A percentile compares a stretch with the other conserved stretches of the same genome.
Evolutionary conservation across 2,329 filamentous ascomycete species (phyloP).

Genomic region (Fusarium hainanense): DNA sequence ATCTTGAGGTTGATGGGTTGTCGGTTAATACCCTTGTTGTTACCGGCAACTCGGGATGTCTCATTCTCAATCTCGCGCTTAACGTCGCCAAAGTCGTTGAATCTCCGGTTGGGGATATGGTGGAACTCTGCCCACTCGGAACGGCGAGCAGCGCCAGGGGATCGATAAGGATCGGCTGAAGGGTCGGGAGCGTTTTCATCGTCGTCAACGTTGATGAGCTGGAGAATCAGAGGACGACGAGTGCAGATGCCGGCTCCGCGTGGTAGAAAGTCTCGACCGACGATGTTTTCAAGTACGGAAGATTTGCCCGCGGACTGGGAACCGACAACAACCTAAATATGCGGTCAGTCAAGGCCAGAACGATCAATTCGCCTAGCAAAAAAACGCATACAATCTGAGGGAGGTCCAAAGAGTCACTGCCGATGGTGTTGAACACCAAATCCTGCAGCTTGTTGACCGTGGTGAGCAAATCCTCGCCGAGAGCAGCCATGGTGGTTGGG

Average conservation of each 20-base stretch:
- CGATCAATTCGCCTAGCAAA: constrained; percentile 25
- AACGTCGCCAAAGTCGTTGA: constrained; percentile 92
- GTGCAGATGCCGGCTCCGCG: constrained; percentile 98
- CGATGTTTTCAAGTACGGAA: constrained; percentile 98
- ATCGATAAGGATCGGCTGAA: constrained; percentile 77
- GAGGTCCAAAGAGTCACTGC: constrained; percentile 96
- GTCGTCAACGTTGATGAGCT: constrained; percentile 95
- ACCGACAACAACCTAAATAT: constrained; percentile 87
- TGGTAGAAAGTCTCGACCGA: constrained; percentile 95
- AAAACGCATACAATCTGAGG: constrained; percentile 87
- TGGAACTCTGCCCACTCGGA: constrained; percentile 94
- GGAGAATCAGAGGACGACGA: constrained; percentile 90
- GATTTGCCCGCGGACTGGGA: constrained; percentile 99
- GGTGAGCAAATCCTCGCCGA: constrained; percentile 93
- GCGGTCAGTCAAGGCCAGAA: constrained; percentile 29
- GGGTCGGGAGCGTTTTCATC: constrained; percentile 76
- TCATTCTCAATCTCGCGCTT: constrained; percentile 98
- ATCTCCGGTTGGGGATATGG: constrained; percentile 88
- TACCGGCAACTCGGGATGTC: constrained; percentile 89
- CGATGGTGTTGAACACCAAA: constrained; percentile 99
- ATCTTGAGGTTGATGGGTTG: constrained; percentile 99
- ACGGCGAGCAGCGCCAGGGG: constrained; percentile 74
- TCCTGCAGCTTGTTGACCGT: constrained; percentile 99
- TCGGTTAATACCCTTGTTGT: constrained; percentile 97
- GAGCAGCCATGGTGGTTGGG: constrained; percentile 78